Conservation (phyloP, 2,329 filamentous ascomycete genomes). For the Cladosporium sp. region DNA sequence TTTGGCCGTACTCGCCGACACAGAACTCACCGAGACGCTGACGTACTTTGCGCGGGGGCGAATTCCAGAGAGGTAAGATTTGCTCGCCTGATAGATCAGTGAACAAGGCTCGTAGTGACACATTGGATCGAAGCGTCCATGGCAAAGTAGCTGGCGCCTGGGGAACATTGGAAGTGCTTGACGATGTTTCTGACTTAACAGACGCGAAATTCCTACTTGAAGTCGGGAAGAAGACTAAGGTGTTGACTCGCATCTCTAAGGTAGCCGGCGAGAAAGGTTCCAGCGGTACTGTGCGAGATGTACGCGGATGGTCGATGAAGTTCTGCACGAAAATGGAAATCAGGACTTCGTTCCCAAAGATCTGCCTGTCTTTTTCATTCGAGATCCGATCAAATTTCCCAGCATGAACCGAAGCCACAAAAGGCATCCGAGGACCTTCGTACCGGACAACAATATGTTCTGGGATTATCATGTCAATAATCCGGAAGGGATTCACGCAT, state of each 20-base stretch:
- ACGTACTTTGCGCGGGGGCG: conserved; percentile 60
- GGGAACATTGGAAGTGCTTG: conserved; percentile 52
- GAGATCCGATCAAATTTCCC: conserved; percentile 41
- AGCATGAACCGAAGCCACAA: conserved; percentile 35
- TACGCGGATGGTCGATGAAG: conserved; percentile 49
- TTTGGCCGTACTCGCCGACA: conserved; percentile 50
- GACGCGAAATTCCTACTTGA: conserved; percentile 51
- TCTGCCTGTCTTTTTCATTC: conserved; percentile 41
- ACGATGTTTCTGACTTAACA: conserved; percentile 55
- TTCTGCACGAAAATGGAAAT: conserved; percentile 51
- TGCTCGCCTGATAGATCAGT: conserved; percentile 14
- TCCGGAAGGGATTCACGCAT: conserved; percentile 32
- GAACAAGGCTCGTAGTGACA: conserved; percentile 9
- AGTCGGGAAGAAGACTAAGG: conserved; percentile 51
- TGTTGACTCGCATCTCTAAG: conserved; percentile 43
- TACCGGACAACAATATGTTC: conserved; percentile 29
- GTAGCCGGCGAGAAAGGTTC: conserved; percentile 43
- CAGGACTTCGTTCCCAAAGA: conserved; percentile 44
- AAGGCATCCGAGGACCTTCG: conserved; percentile 22
- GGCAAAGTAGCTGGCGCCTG: conserved; percentile 21
- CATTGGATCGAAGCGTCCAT: conserved; percentile 28
- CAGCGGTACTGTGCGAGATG: conserved; percentile 46
- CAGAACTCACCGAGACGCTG: conserved; percentile 58
- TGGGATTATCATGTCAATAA: conserved; percentile 40
- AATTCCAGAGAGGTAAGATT: conserved; percentile 54